phyloP scores from a whole-genome alignment of 139 green algal species.

The Closterium sp. region DNA sequence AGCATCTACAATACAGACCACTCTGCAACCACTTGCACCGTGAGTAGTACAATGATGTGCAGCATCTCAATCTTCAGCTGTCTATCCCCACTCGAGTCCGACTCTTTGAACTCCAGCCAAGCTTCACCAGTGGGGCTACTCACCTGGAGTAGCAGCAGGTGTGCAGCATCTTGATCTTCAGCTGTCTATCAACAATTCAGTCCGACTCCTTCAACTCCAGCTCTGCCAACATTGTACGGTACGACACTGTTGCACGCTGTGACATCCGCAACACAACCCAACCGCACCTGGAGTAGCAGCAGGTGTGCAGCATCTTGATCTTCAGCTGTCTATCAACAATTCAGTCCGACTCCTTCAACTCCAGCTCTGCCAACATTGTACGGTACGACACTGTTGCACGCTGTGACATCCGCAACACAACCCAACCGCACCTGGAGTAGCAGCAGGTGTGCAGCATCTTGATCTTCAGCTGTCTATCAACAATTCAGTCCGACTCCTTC shows the following conservation, averaged over 20 bases:
- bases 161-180: conserved; percentile 77
- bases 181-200: conserved; percentile 56
- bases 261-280: too few relatives aligned
- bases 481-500: conserved; percentile 49
- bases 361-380: conserved; percentile 49
- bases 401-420: too few relatives aligned
- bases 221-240: conserved; percentile 31
- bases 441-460: conserved; percentile 83
- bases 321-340: conserved; percentile 67
- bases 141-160: conserved; percentile 68
- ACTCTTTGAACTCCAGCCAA: conserved; percentile 53
- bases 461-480: conserved; percentile 70
- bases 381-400: too few relatives aligned
- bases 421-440: conserved; percentile 56
- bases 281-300: conserved; percentile 51
- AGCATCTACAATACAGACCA: too few relatives aligned
- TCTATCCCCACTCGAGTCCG: conserved; percentile 58
- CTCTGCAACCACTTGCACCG: too few relatives aligned
- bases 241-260: too few relatives aligned
- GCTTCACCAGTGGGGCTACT: too few relatives aligned
- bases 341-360: conserved; percentile 49
- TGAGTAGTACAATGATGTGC: too few relatives aligned
- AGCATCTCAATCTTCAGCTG: conserved; percentile 74
- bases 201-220: conserved; percentile 54
- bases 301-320: conserved; percentile 79